A percentile compares a stretch with the other conserved stretches of the same genome.
Evolutionary conservation across 768 basidiomycete genomes (phyloP).

Genomic region (Tulasnella sp.): DNA sequence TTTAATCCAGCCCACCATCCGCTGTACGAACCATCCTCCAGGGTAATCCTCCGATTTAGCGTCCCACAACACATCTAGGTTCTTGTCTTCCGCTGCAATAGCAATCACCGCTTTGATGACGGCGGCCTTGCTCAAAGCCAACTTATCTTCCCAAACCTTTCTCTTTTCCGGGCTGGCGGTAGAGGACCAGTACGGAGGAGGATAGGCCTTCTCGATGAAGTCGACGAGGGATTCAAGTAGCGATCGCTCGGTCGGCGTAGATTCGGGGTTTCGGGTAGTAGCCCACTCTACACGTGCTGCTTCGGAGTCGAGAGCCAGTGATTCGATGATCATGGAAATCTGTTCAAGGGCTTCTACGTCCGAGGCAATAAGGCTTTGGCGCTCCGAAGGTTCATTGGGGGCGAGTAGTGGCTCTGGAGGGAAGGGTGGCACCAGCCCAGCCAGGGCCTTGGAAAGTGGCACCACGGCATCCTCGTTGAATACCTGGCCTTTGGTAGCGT

Average conservation of each 20-base stretch:
- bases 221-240: constrained; percentile 46
- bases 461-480: constrained; percentile 54
- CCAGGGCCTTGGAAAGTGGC: constrained; percentile 44
- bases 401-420: constrained; percentile 32
- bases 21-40: constrained; percentile 58
- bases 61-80: constrained; percentile 67
- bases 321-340: constrained; percentile 61
- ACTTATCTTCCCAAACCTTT: constrained; percentile 51
- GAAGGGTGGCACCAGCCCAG: constrained; percentile 48
- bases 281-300: constrained; percentile 62
- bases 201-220: constrained; percentile 62
- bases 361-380: constrained; percentile 22
- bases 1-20: constrained; percentile 67
- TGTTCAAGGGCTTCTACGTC: constrained; percentile 68
- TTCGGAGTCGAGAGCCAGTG: constrained; percentile 64
- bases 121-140: constrained; percentile 74
- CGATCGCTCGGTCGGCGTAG: constrained; percentile 38
- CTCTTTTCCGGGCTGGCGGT: constrained; percentile 34
- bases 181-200: constrained; percentile 47
- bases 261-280: constrained; percentile 45
- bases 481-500: constrained; percentile 30
- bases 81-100: constrained; percentile 68
- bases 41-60: constrained; percentile 41
- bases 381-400: constrained; percentile 17
- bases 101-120: constrained; percentile 79